Conservation (phyloP, 2,329 filamentous ascomycete genomes). For the Colletotrichum plurivorum region DNA sequence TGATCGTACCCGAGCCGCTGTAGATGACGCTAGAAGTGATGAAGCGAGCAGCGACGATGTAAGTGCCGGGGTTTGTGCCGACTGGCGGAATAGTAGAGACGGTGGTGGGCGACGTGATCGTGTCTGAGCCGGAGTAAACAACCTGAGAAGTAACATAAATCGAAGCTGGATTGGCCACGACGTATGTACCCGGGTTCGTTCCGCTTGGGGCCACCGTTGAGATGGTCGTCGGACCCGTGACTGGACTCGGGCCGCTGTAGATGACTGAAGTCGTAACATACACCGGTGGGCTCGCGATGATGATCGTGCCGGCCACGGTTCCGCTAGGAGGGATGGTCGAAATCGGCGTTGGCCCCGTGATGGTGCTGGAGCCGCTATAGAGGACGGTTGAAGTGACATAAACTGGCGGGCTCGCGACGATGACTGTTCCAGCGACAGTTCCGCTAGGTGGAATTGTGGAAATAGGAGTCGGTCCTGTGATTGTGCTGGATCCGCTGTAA, state of each 20-base stretch:
- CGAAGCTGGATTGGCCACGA: conserved; percentile 28
- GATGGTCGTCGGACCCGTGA: conserved; percentile 23
- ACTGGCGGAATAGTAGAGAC: conserved; percentile 18
- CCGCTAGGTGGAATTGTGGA: conserved; percentile 22
- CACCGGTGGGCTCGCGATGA: conserved; percentile 21
- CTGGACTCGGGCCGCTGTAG: conserved; percentile 17
- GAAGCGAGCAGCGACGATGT: conserved; percentile 22
- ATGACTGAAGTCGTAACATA: conserved; percentile 29
- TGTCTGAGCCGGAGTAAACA: conserved; percentile 9
- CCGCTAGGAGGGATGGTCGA: conserved; percentile 28
- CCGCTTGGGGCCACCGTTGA: conserved; percentile 24
- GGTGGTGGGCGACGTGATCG: conserved; percentile 19
- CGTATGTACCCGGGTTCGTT: conserved; percentile 26
- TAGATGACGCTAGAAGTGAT: not conserved
- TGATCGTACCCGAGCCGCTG: not conserved
- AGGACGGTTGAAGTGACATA: conserved; percentile 20
- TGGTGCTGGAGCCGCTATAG: conserved; percentile 11
- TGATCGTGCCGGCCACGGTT: conserved; percentile 22
- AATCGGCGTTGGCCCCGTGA: conserved; percentile 16
- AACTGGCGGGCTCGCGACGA: conserved; percentile 22
- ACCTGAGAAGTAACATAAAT: conserved; percentile 17
- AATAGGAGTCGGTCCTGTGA: not conserved
- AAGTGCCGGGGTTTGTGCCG: conserved; percentile 29
- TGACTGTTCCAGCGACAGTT: conserved; percentile 16
- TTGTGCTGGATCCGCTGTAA: conserved; percentile 3